Percentiles rank a stretch among this genome's conserved stretches.
phyloP scores from a whole-genome alignment of 2,329 filamentous ascomycete genomes.

The Periconia macrospinosa region DNA sequence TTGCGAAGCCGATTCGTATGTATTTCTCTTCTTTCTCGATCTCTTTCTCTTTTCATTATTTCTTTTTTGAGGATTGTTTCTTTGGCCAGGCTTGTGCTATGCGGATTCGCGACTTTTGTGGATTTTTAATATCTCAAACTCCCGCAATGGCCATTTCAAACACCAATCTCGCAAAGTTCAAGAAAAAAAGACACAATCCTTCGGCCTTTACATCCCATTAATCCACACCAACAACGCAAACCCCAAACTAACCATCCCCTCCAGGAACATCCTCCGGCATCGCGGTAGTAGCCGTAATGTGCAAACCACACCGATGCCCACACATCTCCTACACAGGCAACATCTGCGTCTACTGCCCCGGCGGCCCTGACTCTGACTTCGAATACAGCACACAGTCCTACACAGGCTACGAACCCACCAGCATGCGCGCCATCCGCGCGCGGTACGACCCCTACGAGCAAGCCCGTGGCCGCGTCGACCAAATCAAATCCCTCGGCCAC shows the following conservation, averaged over 20 bases:
- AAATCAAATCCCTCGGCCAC: constrained; percentile 92
- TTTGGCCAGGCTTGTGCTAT: too few species aligned
- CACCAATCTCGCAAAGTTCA: too few species aligned
- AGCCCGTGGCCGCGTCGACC: constrained; percentile 90
- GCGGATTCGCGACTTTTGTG: too few species aligned
- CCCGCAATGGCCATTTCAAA: too few species aligned
- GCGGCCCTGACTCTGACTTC: constrained; percentile 96
- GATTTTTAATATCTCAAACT: too few species aligned
- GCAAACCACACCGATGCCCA: constrained; percentile 95
- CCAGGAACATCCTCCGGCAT: constrained; percentile 91
- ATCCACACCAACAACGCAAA: neutral
- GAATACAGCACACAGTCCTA: constrained; percentile 99
- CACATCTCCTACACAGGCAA: constrained; percentile 99
- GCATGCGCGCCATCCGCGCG: constrained; percentile 95
- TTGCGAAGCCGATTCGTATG: constrained; percentile 92
- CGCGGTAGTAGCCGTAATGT: constrained; percentile 98
- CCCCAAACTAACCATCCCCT: neutral
- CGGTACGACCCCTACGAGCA: constrained; percentile 98
- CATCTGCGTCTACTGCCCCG: constrained; percentile 98
- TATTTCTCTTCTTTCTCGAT: constrained; percentile 11
- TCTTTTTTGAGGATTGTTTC: too few species aligned
- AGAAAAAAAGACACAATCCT: neutral
- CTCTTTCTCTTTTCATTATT: neutral
- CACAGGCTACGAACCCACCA: constrained; percentile 96
- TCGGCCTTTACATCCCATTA: neutral